Evolutionary conservation across 2,329 filamentous ascomycete species (phyloP).

Genomic region (Aureobasidium lini): DNA sequence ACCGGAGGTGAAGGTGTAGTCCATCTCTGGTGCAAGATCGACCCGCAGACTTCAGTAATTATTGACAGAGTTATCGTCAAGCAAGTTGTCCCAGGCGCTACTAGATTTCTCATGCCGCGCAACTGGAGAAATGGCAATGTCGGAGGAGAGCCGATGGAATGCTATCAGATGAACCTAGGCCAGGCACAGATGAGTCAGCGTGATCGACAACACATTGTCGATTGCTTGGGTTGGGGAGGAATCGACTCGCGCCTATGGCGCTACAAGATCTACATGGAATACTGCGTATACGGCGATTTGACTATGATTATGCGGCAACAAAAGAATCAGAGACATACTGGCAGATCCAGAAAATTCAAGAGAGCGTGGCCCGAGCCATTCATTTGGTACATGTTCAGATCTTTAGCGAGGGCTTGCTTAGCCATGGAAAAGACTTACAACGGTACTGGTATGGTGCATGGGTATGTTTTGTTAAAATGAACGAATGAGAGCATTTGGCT

Average conservation of each 20-base stretch:
- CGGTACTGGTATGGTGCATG: neutral
- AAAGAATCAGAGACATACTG: neutral
- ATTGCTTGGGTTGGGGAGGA: neutral
- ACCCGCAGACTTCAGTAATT: neutral
- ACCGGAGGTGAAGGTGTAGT: neutral
- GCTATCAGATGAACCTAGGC: neutral
- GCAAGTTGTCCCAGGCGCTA: neutral
- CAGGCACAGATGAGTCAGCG: neutral
- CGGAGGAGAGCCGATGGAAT: neutral
- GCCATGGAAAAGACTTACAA: neutral
- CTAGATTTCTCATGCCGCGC: neutral
- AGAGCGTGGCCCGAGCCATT: neutral
- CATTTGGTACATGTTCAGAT: slow-evolving; percentile 1
- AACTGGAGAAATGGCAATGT: neutral
- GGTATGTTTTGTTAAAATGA: neutral
- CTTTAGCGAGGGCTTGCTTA: neutral
- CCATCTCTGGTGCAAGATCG: neutral
- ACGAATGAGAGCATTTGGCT: neutral
- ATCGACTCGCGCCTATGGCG: neutral
- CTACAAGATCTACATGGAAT: slow-evolving; percentile 6
- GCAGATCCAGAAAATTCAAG: neutral
- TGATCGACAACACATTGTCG: neutral
- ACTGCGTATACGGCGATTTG: neutral
- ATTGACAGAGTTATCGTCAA: neutral
- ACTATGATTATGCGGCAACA: neutral